Evolutionary conservation across 257 asterid species (phyloP), one percentile per base, ranked within the genome.

Genomic region (Craterostigma plantagineum): DNA sequence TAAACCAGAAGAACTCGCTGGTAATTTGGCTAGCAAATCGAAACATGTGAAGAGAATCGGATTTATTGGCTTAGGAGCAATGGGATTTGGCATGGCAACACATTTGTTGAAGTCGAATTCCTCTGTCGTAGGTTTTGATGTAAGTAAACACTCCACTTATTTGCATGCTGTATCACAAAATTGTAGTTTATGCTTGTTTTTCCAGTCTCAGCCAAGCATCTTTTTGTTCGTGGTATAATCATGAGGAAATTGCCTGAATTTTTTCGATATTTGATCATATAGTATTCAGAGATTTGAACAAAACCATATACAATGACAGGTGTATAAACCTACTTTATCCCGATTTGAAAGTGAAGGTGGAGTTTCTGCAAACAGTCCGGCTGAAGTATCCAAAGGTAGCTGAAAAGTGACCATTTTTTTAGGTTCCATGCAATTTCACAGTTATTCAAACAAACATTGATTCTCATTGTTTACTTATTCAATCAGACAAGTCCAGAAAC

Each of bases 11-110:
- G 90, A 76, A 45, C 63, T 72, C 57, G 93, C 91, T 44, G 40
- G 35, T 50, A 71, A 70, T 57, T 57, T 72, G 56, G 53, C 74
- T 60, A 50, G 68, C 44, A 70, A 72, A 43, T 79, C 93, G 33
- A 67, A 74, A 64, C 52, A 65, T 38, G 74, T 63, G 43, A 70
- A 82, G 53, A 63, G 69, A 54, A 71, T 82, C 34, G 98, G 93
- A 61, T 87, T 87, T 63, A 77, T 87, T 59, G 98, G 98, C 55
- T 82, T 87, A 52, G 98, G 98, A 63, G 95, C 98, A 46, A 87
- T 87, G 98, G 98, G 98, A 54, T 79, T 82, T 68, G 98, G 98
- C 73, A 87, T 87, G 95, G 98, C 98, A 48, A 82, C 83, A 36
- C 93, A 87, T 62, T 74, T 87, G 57, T 60, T 87, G 65, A 79